Evolutionary conservation across 1,284 basidiomycete species (phyloP), one percentile per base, ranked within the genome.

Genomic region (Ceratobasidium sp.): DNA sequence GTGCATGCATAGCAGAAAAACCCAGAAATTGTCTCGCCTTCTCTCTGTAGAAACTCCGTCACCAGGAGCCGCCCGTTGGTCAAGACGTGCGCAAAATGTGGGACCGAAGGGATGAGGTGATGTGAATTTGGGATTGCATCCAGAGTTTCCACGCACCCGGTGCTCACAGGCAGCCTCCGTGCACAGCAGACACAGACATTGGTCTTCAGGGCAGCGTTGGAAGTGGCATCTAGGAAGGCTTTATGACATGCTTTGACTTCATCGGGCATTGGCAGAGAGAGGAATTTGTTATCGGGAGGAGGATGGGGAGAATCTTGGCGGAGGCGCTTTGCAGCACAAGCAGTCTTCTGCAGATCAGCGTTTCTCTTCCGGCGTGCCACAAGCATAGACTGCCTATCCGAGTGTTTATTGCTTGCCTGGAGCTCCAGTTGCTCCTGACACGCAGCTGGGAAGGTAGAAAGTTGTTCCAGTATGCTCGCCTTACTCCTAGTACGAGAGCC

Each of bases 1-100:
- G 41, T 20, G 65, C 73, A 76, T 54, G 74, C 27, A 8, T 18
- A n/a, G 16, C 46, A 46, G 46, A 46, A 46, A 30, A 30, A 30
- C 27, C 27, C 27, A 30, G 27, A 30, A 30, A 30, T 30, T 30
- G 27, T 30, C 27, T 30, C 27, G 27, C 27, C 27, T 30, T 30
- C 27, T 30, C 27, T 30, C 27, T 30, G 27, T 30, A 30, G 27
- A 30, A 30, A 30, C 27, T 30, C 27, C 27, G 27, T 30, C 27
- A 33, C 54, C 7, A 57, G 54, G 20, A 57, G 54, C 54, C 10
- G 8, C 27, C n/a, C 20, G n/a, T 57, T 20, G 14, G 27, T 30
- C 27, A 30, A 10, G 12, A 14, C 54, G n/a, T 57, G 54, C 8
- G 54, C 10, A 10, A 8, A 10, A 30, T 57, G 54, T 8, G 54